A percentile compares a stretch with the other conserved stretches of the same genome.
These are phyloP conservation scores for Globisporangium cylindrosporum DNA, from an alignment of 352 stramenopile species.

Conservation along the genomic window DNA sequence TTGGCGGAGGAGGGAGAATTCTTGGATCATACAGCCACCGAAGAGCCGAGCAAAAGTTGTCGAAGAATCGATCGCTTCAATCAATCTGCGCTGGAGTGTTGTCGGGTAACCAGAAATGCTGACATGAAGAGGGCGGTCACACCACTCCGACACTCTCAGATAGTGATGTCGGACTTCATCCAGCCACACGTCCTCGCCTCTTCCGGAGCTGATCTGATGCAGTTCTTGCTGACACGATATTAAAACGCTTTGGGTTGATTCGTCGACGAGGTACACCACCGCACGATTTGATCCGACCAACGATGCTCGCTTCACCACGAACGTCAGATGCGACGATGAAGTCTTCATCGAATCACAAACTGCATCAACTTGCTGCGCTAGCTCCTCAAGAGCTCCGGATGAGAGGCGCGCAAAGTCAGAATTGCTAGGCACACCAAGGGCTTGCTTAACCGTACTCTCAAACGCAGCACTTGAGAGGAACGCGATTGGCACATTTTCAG, in stretches of 20 bases:
- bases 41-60: background rate
- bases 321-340: constrained; percentile 9
- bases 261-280: constrained; percentile 18
- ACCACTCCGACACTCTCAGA: constrained; percentile 3
- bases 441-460: background rate
- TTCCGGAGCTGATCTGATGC: background rate
- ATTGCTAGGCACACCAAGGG: background rate
- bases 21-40: constrained; percentile 13
- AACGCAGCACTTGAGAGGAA: constrained; percentile 16
- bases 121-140: constrained; percentile 10
- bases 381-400: background rate
- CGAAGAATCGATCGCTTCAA: background rate
- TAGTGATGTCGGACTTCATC: constrained; percentile 9
- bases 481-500: constrained; percentile 14
- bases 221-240: constrained; percentile 11
- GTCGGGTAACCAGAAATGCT: constrained; percentile 9
- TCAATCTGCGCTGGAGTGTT: constrained; percentile 2
- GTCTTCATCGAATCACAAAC: constrained; percentile 1
- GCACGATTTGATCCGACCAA: background rate
- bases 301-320: constrained; percentile 8
- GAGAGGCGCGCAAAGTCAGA: background rate
- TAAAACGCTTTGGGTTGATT: background rate
- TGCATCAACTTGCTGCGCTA: background rate
- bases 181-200: constrained; percentile 3
- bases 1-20: background rate